These are phyloP conservation scores for Monilinia fructigena DNA, from an alignment of 2,329 filamentous ascomycete species.

Conservation along the genomic window DNA sequence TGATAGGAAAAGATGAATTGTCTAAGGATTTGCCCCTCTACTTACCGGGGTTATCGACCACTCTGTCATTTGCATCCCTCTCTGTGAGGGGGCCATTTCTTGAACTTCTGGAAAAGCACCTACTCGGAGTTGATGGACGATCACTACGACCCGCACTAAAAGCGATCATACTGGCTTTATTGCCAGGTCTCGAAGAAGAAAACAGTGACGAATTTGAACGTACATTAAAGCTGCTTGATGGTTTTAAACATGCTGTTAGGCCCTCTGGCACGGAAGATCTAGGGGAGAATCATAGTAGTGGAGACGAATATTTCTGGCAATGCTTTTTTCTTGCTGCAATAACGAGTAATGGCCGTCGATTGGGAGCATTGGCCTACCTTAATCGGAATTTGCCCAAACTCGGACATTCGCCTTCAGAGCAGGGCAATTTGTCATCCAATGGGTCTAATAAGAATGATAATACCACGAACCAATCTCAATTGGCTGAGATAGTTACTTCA, in stretches of 20 bases:
- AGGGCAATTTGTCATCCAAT: conserved; percentile 36
- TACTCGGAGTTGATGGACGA: conserved; percentile 68
- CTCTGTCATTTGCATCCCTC: conserved; percentile 90
- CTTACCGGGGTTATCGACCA: conserved; percentile 82
- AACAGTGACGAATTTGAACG: conserved; percentile 96
- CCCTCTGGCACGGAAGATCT: conserved; percentile 51
- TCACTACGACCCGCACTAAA: conserved; percentile 85
- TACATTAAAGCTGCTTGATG: conserved; percentile 74
- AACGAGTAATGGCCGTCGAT: conserved; percentile 79
- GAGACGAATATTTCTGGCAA: conserved; percentile 95
- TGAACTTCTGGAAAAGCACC: conserved; percentile 75
- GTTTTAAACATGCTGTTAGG: conserved; percentile 68
- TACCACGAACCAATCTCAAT: conserved; percentile 49
- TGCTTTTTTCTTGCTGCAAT: conserved; percentile 93
- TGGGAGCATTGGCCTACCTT: conserved; percentile 85
- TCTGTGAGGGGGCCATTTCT: conserved; percentile 85
- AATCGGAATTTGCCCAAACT: conserved; percentile 75
- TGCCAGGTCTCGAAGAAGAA: conserved; percentile 92
- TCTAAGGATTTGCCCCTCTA: conserved; percentile 83
- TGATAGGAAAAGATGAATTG: conserved; percentile 78
- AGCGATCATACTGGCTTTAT: conserved; percentile 80
- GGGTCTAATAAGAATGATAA: conserved; percentile 35
- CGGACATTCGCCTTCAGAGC: conserved; percentile 45
- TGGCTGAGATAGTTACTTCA: conserved; percentile 69
- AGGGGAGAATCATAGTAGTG: conserved; percentile 54